A percentile compares a stretch with the other conserved stretches of the same genome.
phyloP scores from a whole-genome alignment of 2,329 filamentous ascomycete genomes.

The Apiospora hydei region DNA sequence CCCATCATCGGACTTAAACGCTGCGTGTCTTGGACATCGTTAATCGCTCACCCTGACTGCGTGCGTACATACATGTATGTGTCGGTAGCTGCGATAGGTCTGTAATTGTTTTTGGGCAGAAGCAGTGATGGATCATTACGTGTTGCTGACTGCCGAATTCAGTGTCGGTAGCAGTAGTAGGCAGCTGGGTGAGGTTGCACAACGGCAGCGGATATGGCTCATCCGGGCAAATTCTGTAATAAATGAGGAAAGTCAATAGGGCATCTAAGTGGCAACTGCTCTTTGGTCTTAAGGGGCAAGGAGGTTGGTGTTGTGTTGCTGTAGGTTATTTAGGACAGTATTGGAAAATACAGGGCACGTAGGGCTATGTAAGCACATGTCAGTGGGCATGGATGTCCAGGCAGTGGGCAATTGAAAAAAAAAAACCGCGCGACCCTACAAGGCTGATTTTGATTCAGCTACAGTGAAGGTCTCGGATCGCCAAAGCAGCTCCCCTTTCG shows the following conservation, averaged over 20 bases:
- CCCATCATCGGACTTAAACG: not conserved
- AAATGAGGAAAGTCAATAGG: not conserved
- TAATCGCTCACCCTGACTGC: not conserved
- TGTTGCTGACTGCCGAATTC: not conserved
- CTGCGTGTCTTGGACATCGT: conserved; percentile 10
- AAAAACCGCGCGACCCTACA: conserved; percentile 1
- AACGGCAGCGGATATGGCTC: not conserved
- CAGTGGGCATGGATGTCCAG: not conserved
- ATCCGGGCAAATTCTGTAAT: not conserved
- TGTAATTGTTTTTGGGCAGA: not conserved
- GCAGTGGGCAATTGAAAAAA: not conserved
- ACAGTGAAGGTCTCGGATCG: not conserved
- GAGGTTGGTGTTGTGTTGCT: not conserved
- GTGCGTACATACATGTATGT: not conserved
- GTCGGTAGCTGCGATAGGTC: not conserved
- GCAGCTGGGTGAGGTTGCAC: not conserved
- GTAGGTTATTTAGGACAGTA: not conserved
- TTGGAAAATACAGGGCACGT: not conserved
- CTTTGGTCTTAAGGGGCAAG: not conserved
- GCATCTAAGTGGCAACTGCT: not conserved
- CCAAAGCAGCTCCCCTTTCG: not conserved
- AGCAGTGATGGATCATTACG: not conserved
- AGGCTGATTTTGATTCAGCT: conserved; percentile 16
- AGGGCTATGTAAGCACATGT: conserved; percentile 9
- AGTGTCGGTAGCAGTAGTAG: not conserved